These are phyloP conservation scores for Ballota nigra DNA, from an alignment of 257 asterid species.

Conservation along the genomic window DNA sequence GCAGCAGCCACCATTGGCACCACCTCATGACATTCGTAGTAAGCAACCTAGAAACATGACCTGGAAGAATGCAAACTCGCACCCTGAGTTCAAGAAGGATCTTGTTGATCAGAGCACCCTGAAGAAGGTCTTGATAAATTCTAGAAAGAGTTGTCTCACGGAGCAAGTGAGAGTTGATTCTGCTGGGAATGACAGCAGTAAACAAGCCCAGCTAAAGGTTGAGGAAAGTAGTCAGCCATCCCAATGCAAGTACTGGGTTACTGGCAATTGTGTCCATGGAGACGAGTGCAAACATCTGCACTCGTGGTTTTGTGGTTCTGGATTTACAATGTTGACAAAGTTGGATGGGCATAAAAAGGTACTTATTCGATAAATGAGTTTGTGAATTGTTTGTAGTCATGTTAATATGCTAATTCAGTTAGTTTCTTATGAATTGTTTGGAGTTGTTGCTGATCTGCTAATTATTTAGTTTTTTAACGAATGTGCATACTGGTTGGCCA, in stretches of 20 bases:
- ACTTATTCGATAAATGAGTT: background rate
- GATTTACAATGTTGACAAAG: conserved; percentile 44
- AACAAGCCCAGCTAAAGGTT: background rate
- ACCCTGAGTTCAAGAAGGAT: conserved; percentile 12
- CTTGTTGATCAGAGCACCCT: background rate
- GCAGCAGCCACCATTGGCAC: background rate
- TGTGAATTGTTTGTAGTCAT: background rate
- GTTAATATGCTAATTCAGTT: background rate
- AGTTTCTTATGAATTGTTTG: background rate
- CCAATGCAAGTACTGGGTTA: conserved; percentile 43
- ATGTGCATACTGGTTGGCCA: background rate
- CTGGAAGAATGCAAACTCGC: conserved; percentile 25
- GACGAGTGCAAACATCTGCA: conserved; percentile 47
- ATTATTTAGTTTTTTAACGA: background rate
- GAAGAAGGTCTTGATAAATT: background rate
- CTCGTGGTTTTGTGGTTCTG: conserved; percentile 45
- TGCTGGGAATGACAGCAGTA: background rate
- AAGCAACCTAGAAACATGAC: conserved; percentile 12
- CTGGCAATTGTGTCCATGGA: conserved; percentile 43
- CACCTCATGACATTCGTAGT: background rate
- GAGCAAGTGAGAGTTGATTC: background rate
- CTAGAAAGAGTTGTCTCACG: background rate
- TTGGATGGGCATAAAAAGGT: conserved; percentile 62
- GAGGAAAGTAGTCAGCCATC: conserved; percentile 13
- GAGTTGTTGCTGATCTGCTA: background rate